phyloP scores from a whole-genome alignment of 1,284 basidiomycete species.

The Agroathelia rolfsii region DNA sequence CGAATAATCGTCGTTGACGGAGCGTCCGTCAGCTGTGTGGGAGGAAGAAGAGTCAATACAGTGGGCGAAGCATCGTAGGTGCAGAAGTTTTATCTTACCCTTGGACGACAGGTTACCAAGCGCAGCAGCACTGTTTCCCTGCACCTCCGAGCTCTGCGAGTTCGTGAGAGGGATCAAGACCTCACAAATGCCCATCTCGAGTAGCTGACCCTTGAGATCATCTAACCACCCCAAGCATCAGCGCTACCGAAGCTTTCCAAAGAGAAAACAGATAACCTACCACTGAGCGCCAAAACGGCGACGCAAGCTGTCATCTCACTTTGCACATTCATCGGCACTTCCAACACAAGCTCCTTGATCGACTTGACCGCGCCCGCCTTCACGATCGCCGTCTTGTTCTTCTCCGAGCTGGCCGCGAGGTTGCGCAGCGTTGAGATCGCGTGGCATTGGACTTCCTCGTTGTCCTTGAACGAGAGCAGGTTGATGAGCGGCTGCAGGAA shows the following conservation, averaged over 20 bases:
- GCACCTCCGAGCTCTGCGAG: conserved; percentile 94
- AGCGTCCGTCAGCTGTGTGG: conserved; percentile 48
- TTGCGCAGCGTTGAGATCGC: conserved; percentile 98
- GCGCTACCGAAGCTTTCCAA: background rate
- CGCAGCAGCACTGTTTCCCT: conserved; percentile 97
- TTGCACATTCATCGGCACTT: conserved; percentile 94
- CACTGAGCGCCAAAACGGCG: conserved; percentile 87
- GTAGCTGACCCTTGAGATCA: conserved; percentile 87
- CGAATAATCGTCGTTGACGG: conserved; percentile 87
- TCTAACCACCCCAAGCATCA: conserved; percentile 37
- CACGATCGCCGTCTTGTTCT: conserved; percentile 98
- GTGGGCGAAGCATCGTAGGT: conserved; percentile 5
- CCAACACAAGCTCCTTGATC: conserved; percentile 94
- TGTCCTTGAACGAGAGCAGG: conserved; percentile 95
- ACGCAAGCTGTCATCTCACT: conserved; percentile 99
- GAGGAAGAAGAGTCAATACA: conserved; percentile 4
- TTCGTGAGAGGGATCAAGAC: conserved; percentile 96
- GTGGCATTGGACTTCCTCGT: conserved; percentile 99
- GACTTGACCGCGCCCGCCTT: conserved; percentile 97
- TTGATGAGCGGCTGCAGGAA: conserved; percentile 96
- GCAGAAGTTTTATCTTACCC: conserved; percentile 45
- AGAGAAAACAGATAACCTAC: conserved; percentile 32
- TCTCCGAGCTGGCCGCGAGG: conserved; percentile 93
- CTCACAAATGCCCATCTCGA: conserved; percentile 98
- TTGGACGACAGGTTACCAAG: conserved; percentile 96